phyloP scores from a whole-genome alignment of 2,329 filamentous ascomycete genomes.

The Colletotrichum simmondsii region DNA sequence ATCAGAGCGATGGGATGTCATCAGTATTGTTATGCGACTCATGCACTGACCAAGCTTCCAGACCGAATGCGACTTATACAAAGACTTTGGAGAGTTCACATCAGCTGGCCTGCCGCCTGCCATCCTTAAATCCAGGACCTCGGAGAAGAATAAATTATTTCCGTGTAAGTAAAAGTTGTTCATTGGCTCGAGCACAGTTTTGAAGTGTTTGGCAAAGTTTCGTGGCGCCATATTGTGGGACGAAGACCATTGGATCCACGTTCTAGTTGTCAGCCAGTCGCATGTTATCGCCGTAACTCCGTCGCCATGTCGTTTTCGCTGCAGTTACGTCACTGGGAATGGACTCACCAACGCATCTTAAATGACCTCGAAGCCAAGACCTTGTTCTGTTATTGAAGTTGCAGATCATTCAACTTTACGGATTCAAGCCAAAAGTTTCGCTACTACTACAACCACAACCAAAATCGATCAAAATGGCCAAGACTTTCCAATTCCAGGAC shows the following conservation, averaged over 20 bases:
- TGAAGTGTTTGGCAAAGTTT: not conserved
- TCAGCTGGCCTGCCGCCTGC: not conserved
- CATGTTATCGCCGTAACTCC: not conserved
- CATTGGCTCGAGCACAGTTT: not conserved
- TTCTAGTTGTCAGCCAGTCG: not conserved
- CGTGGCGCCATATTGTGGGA: not conserved
- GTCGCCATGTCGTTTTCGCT: not conserved
- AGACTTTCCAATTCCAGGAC: slow-evolving; percentile 51
- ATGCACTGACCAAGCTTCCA: not conserved
- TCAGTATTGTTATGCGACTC: not conserved
- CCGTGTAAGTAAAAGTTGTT: not conserved
- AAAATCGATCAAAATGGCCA: slow-evolving; percentile 44
- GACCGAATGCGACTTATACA: not conserved
- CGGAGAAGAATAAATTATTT: not conserved
- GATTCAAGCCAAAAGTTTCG: not conserved
- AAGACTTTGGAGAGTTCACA: not conserved
- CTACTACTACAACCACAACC: not conserved
- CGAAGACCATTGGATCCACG: not conserved
- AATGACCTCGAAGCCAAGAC: not conserved
- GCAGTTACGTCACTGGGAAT: not conserved
- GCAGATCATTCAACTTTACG: not conserved
- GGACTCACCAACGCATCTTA: not conserved
- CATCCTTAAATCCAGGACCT: not conserved
- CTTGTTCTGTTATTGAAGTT: not conserved
- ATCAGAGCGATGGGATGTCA: too few species aligned